Evolutionary conservation across 2,329 filamentous ascomycete genomes (phyloP).

Genomic region (Botryotinia convoluta): DNA sequence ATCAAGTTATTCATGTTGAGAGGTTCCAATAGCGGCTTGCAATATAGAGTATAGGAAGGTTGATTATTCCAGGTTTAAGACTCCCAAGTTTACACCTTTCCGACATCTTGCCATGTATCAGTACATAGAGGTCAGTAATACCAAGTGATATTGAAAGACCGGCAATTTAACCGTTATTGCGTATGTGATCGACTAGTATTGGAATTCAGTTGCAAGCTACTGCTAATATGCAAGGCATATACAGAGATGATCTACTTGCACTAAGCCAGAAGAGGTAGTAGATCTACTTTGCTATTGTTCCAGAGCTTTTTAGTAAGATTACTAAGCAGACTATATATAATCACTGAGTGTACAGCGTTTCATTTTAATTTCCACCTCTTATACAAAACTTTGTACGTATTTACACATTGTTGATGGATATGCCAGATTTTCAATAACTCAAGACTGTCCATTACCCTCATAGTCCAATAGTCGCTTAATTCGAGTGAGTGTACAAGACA

Average conservation of each 20-base stretch:
- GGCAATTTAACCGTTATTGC: background rate
- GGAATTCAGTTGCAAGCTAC: background rate
- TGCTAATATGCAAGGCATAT: background rate
- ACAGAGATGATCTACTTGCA: background rate
- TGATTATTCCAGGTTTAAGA: background rate
- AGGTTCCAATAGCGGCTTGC: background rate
- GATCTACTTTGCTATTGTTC: background rate
- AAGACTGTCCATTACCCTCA: background rate
- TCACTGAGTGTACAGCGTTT: background rate
- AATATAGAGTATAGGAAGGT: background rate
- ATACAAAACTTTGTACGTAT: background rate
- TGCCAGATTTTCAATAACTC: background rate
- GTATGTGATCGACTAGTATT: background rate
- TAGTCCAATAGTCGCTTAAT: background rate
- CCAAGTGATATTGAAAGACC: background rate
- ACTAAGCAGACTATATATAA: background rate
- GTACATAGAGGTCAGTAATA: background rate
- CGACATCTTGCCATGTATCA: background rate
- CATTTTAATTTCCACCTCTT: background rate
- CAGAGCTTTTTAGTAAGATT: background rate
- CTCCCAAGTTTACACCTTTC: background rate
- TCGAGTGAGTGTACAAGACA: background rate
- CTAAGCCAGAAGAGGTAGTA: background rate
- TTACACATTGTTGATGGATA: background rate
- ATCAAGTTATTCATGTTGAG: background rate